Conservation (phyloP, 148 eudicot species). For the Rhododendron vialii region DNA sequence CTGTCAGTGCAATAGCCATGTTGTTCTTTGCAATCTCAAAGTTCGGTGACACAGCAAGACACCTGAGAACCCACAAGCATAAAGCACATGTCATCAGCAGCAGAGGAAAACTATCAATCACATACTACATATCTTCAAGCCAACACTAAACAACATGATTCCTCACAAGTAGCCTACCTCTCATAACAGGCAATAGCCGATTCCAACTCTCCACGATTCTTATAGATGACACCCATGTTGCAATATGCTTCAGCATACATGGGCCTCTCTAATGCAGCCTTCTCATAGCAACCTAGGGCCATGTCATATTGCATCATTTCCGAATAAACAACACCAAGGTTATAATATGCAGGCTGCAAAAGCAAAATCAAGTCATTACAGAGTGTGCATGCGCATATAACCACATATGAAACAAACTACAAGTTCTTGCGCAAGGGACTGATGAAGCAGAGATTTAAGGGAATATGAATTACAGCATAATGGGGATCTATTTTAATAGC, state of each 20-base stretch:
- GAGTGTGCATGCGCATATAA: neutral
- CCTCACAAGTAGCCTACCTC: constrained; percentile 41
- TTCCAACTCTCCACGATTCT: constrained; percentile 94
- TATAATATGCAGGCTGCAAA: constrained; percentile 97
- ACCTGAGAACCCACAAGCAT: constrained; percentile 46
- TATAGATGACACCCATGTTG: constrained; percentile 98
- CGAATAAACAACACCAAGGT: constrained; percentile 99
- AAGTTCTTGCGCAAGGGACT: neutral
- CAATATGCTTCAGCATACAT: constrained; percentile 99
- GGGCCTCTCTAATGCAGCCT: constrained; percentile 93
- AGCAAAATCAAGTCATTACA: constrained; percentile 21
- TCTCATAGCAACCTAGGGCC: constrained; percentile 91
- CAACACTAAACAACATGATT: neutral
- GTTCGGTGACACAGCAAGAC: constrained; percentile 97
- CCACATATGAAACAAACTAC: neutral
- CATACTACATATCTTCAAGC: constrained; percentile 2
- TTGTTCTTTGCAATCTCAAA: constrained; percentile 98
- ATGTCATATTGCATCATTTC: constrained; percentile 98
- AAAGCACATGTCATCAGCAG: neutral
- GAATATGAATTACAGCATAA: constrained; percentile 68
- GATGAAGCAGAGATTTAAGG: constrained; percentile 8
- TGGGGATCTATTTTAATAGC: constrained; percentile 90
- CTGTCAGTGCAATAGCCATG: constrained; percentile 98
- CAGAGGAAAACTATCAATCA: neutral
- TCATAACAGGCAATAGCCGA: constrained; percentile 97